Conservation (phyloP, 1,284 basidiomycete genomes). For the Golubevia sp. region DNA sequence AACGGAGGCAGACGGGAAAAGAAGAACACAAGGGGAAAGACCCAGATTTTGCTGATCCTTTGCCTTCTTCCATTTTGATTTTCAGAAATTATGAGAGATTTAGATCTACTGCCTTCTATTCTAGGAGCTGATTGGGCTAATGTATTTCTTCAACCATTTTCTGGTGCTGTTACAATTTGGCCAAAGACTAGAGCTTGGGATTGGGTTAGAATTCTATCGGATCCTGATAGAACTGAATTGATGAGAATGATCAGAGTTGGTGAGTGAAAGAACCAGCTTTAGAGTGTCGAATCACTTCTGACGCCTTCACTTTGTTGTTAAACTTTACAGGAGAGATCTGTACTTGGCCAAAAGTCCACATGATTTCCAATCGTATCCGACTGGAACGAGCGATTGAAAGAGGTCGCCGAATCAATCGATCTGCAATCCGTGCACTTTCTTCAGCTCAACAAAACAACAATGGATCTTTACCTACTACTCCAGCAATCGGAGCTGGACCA, state of each 20-base stretch:
- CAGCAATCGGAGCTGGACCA: too few species aligned
- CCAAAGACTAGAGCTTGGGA: constrained; percentile 27
- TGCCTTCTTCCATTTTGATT: too few species aligned
- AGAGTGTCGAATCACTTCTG: background rate
- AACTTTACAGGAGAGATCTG: background rate
- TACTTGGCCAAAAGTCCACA: constrained; percentile 21
- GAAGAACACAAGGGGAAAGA: too few species aligned
- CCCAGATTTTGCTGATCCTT: too few species aligned
- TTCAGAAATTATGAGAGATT: constrained; percentile 55
- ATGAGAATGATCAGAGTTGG: constrained; percentile 42
- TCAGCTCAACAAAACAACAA: too few species aligned
- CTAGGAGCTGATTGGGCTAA: constrained; percentile 55
- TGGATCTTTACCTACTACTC: too few species aligned
- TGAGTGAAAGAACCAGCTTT: constrained; percentile 5
- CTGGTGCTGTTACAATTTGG: constrained; percentile 54
- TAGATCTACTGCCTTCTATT: constrained; percentile 49
- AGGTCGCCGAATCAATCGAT: constrained; percentile 16
- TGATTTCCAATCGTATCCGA: constrained; percentile 57
- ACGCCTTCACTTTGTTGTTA: background rate
- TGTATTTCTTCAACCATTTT: constrained; percentile 53
- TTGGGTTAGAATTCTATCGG: constrained; percentile 50
- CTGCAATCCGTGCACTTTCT: too few species aligned
- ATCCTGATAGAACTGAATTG: constrained; percentile 49
- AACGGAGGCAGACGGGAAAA: too few species aligned
- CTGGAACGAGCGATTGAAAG: constrained; percentile 47